Evolutionary conservation across 768 basidiomycete genomes (phyloP).

Genomic region (Hemileccinum impolitum): DNA sequence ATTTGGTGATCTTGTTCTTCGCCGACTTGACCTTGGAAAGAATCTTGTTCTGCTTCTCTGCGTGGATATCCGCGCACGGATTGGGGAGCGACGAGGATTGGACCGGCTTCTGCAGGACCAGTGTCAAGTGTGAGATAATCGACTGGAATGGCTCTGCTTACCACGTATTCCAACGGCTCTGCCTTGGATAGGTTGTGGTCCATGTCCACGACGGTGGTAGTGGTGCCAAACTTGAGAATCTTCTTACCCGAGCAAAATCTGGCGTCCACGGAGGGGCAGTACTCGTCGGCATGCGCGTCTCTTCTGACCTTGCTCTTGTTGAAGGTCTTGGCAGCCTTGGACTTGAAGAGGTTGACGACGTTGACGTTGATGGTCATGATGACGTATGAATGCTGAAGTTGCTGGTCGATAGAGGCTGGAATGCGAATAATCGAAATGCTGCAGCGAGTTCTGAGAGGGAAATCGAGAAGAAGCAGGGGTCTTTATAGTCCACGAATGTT

Average conservation of each 20-base stretch:
- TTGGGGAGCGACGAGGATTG: background rate
- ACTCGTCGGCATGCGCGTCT: background rate
- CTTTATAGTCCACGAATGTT: conserved; percentile 13
- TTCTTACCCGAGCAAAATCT: conserved; percentile 1
- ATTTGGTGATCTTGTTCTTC: conserved; percentile 12
- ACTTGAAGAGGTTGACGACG: conserved; percentile 13
- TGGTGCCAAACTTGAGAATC: conserved; percentile 6
- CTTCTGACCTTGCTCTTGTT: conserved; percentile 2
- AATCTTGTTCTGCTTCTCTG: conserved; percentile 9
- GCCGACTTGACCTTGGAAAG: conserved; percentile 10
- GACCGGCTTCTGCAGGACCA: background rate
- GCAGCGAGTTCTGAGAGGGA: background rate
- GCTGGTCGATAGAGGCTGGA: background rate
- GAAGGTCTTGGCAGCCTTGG: conserved; percentile 2
- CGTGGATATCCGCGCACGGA: background rate
- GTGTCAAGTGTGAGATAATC: background rate
- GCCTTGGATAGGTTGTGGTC: too few species aligned
- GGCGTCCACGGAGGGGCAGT: background rate
- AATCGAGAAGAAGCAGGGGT: background rate
- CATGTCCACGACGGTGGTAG: background rate
- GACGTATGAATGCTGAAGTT: conserved; percentile 1
- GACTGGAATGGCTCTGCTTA: background rate
- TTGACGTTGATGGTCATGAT: conserved; percentile 13
- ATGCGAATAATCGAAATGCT: conserved; percentile 1
- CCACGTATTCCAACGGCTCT: too few species aligned